These are phyloP conservation scores for Mycena sp. DNA, from an alignment of 1,284 basidiomycete species.

Conservation along the genomic window DNA sequence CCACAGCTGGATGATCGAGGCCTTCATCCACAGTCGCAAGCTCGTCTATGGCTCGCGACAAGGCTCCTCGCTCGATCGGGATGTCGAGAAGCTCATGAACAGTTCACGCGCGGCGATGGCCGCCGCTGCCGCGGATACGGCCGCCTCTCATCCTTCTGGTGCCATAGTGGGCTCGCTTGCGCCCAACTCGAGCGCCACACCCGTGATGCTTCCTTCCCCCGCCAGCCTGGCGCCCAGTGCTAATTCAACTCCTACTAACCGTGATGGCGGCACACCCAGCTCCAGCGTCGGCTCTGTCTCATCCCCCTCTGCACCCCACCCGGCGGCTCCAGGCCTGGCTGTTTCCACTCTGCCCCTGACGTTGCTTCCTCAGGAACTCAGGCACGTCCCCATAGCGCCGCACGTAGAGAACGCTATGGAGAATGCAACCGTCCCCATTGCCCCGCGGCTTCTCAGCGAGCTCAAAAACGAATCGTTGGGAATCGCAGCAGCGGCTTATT, in stretches of 20 bases:
- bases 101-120: constrained; percentile 51
- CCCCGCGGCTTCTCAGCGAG: constrained; percentile 49
- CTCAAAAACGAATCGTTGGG: constrained; percentile 59
- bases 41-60: constrained; percentile 53
- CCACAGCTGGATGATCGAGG: constrained; percentile 76
- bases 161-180: constrained; percentile 40
- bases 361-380: constrained; percentile 18
- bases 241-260: constrained; percentile 75
- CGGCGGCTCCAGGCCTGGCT: constrained; percentile 50
- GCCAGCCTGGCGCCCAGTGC: constrained; percentile 74
- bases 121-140: constrained; percentile 55
- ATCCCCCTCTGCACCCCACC: constrained; percentile 42
- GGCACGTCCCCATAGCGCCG: constrained; percentile 25
- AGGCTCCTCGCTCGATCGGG: constrained; percentile 52
- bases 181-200: constrained; percentile 57
- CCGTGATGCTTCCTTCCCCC: constrained; percentile 80
- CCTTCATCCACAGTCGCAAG: constrained; percentile 71
- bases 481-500: constrained; percentile 53
- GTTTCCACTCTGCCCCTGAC: constrained; percentile 40
- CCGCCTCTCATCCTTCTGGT: constrained; percentile 49
- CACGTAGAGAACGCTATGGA: constrained; percentile 31
- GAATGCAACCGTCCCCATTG: constrained; percentile 41
- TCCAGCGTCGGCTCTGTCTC: constrained; percentile 35
- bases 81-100: constrained; percentile 53
- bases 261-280: constrained; percentile 58